Conservation (phyloP, 352 stramenopile species). For the Globisporangium uncinulatum region DNA sequence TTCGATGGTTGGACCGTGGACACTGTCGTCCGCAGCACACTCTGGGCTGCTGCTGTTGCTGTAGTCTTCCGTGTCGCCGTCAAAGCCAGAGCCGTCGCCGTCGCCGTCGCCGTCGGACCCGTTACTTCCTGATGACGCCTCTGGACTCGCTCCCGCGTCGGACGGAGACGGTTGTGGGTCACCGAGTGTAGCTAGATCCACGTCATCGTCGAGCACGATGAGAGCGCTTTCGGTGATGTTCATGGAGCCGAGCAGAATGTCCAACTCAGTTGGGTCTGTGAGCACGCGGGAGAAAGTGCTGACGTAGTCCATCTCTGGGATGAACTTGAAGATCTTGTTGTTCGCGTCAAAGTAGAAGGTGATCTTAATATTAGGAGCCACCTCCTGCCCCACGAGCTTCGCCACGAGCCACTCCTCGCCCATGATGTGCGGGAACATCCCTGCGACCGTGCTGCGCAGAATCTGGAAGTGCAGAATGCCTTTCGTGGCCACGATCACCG, state of each 20-base stretch:
- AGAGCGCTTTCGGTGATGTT: constrained; percentile 30
- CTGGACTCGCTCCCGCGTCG: not conserved
- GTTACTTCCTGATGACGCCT: not conserved
- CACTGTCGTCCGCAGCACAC: not conserved
- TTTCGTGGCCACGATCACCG: constrained; percentile 27
- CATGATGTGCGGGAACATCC: constrained; percentile 39
- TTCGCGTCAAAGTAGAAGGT: constrained; percentile 33
- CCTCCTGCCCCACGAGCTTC: constrained; percentile 31
- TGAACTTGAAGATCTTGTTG: constrained; percentile 24
- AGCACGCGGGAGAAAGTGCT: constrained; percentile 27
- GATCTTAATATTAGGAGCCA: constrained; percentile 17
- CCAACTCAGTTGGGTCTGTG: constrained; percentile 22
- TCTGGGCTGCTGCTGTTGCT: not conserved
- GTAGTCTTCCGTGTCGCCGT: constrained; percentile 7
- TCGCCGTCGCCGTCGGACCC: not conserved
- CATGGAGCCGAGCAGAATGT: constrained; percentile 24
- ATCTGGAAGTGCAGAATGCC: constrained; percentile 35
- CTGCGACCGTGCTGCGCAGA: constrained; percentile 34
- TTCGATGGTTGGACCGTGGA: not conserved
- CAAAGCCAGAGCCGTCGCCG: constrained; percentile 2
- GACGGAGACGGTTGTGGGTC: not conserved
- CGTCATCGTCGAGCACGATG: constrained; percentile 3
- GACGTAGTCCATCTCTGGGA: constrained; percentile 33
- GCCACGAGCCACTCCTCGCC: constrained; percentile 31
- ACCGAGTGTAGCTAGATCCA: not conserved